Evolutionary conservation across 495 filamentous ascomycete species (phyloP), one percentile per base, ranked within the genome.

Genomic region (Aspergillus haitiensis): DNA sequence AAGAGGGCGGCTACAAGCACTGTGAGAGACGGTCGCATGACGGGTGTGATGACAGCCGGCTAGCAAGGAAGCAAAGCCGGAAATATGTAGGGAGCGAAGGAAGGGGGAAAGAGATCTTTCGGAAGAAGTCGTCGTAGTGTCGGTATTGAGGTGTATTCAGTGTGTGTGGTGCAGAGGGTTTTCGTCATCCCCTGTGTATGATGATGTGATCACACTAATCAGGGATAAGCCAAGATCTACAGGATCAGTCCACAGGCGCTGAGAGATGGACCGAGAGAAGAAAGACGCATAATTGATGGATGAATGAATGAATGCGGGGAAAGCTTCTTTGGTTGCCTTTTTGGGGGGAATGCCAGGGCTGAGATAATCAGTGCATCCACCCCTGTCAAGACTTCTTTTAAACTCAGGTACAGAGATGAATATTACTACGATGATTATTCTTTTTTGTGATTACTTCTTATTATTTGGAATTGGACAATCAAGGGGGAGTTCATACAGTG

Each of bases 21-120:
- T 55, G 67, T 69, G 40, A 74, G 61, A 33, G 69, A 70, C 39
- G 69, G 60, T 57, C 71, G 74, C 77, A 80, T 79, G 8, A 63
- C 55, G 63, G 57, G 37, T 21, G 36, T 11, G 15, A 15, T 21
- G 12, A 36, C 21, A 27, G 3, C 21, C 21, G 21, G 21, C 21
- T 27, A 27, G 21, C 21, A 27, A 27, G 21, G 21, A 27, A 27
- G 21, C 21, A 27, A 27, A 27, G 1, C 3, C 21, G 21, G 21
- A 27, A 27, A 27, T 27, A 53, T 51, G 51, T 54, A 45, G 46
- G 40, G 52, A 46, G 35, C 48, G 12, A 35, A 36, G 21, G 33
- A 45, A 39, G 16, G 39, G 27, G 8, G 8, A 39, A 18, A 49
- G 44, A 36, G 33, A 15, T n/a, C 21, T 6, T 10, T 50, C 33